phyloP scores from a whole-genome alignment of 1,284 basidiomycete species.

The Cryptococcus sp. region DNA sequence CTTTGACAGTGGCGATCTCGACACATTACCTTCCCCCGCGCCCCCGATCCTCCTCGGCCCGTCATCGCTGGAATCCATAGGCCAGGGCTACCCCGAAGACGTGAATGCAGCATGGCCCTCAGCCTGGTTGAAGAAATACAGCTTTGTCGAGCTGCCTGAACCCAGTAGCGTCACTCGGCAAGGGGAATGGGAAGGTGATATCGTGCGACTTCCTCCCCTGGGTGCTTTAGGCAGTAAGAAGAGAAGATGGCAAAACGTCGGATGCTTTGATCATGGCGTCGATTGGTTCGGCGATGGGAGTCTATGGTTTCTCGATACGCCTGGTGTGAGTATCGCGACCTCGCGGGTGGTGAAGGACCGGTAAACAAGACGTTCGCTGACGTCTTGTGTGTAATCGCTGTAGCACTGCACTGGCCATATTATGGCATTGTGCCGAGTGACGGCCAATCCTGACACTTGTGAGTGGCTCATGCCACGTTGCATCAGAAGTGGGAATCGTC shows the following conservation, averaged over 20 bases:
- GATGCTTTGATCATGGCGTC: constrained; percentile 25
- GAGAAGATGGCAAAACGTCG: constrained; percentile 18
- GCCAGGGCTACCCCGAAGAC: constrained; percentile 24
- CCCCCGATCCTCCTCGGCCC: constrained; percentile 21
- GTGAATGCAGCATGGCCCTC: constrained; percentile 20
- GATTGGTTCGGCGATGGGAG: constrained; percentile 37
- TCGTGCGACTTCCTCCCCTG: background rate
- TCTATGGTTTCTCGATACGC: constrained; percentile 33
- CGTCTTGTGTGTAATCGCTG: too few relatives aligned
- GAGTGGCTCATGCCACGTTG: constrained; percentile 3
- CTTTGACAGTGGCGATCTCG: constrained; percentile 15
- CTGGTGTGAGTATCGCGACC: constrained; percentile 34
- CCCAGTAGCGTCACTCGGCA: background rate
- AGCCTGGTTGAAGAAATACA: constrained; percentile 22
- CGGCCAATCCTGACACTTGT: constrained; percentile 25
- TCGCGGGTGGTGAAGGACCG: too few relatives aligned
- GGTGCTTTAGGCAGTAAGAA: background rate
- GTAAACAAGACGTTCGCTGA: background rate
- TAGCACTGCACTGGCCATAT: constrained; percentile 31
- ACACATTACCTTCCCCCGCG: constrained; percentile 20
- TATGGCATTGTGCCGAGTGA: constrained; percentile 28
- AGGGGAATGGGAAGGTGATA: constrained; percentile 7
- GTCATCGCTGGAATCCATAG: constrained; percentile 22
- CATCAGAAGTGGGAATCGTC: too few relatives aligned
- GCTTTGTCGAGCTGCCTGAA: constrained; percentile 22